phyloP scores from a whole-genome alignment of 306 rosid genomes.

The Quercus engelmannii region DNA sequence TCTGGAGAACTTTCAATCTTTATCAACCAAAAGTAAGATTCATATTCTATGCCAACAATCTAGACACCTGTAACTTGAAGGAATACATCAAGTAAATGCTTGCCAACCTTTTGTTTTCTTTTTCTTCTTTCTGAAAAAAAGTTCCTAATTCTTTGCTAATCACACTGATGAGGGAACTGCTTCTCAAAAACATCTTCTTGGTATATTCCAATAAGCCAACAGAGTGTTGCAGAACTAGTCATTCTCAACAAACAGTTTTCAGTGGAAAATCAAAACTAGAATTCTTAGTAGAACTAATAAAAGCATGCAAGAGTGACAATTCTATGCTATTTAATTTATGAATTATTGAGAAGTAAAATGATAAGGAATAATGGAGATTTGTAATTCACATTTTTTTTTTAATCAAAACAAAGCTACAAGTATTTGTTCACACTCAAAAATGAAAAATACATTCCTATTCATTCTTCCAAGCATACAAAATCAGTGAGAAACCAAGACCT shows the following conservation, averaged over 20 bases:
- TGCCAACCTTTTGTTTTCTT: not conserved
- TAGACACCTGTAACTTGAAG: not conserved
- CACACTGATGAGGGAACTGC: not conserved
- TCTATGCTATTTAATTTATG: not conserved
- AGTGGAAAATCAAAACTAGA: not conserved
- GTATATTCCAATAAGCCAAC: no score
- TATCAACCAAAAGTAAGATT: not conserved
- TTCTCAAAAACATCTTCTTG: no score
- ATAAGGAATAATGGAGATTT: not conserved
- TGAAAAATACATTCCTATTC: constrained; percentile 38
- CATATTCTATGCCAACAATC: not conserved
- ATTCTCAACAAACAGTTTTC: not conserved
- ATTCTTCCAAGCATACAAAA: constrained; percentile 85
- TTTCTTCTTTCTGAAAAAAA: not conserved
- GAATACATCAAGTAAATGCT: not conserved
- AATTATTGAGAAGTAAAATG: not conserved
- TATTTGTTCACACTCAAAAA: constrained; percentile 17
- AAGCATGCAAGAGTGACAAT: not conserved
- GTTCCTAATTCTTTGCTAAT: not conserved
- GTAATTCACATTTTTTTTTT: constrained; percentile 9
- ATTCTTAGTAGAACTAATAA: not conserved
- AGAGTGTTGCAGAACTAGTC: not conserved
- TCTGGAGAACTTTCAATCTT: not conserved
- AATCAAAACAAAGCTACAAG: constrained; percentile 21
- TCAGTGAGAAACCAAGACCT: constrained; percentile 71